phyloP scores from a whole-genome alignment of 768 basidiomycete genomes.

The Mrakia blollopis region DNA sequence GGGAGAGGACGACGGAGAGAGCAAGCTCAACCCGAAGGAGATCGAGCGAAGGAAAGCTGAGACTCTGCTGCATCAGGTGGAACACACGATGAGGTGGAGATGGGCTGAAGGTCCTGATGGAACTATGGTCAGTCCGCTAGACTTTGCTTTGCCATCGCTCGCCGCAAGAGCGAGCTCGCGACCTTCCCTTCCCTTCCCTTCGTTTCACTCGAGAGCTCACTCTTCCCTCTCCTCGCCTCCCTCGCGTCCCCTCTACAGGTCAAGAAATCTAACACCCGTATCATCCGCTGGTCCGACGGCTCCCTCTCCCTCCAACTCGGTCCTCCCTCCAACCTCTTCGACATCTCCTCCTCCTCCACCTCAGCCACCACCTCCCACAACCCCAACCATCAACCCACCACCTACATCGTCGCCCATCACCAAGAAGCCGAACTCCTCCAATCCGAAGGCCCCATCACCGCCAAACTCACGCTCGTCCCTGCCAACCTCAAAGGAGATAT shows the following conservation, averaged over 20 bases:
- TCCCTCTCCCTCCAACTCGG: conserved; percentile 83
- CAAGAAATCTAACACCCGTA: conserved; percentile 81
- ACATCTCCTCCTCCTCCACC: conserved; percentile 51
- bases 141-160: conserved; percentile 36
- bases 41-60: conserved; percentile 46
- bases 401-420: conserved; percentile 32
- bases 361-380: not conserved
- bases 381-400: conserved; percentile 10
- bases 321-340: conserved; percentile 71
- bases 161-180: not conserved
- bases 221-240: not conserved
- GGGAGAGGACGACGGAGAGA: conserved; percentile 65
- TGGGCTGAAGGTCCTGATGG: conserved; percentile 77
- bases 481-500: conserved; percentile 28
- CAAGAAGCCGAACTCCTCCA: conserved; percentile 30
- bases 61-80: conserved; percentile 68
- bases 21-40: conserved; percentile 34
- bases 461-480: conserved; percentile 26
- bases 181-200: too few relatives aligned
- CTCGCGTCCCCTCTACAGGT: conserved; percentile 49
- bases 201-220: not conserved
- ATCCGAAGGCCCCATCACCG: conserved; percentile 19
- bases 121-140: conserved; percentile 63
- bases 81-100: conserved; percentile 92
- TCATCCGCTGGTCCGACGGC: conserved; percentile 95